phyloP scores from a whole-genome alignment of 2,329 filamentous ascomycete species.

The Emergomyces pasteurianus region DNA sequence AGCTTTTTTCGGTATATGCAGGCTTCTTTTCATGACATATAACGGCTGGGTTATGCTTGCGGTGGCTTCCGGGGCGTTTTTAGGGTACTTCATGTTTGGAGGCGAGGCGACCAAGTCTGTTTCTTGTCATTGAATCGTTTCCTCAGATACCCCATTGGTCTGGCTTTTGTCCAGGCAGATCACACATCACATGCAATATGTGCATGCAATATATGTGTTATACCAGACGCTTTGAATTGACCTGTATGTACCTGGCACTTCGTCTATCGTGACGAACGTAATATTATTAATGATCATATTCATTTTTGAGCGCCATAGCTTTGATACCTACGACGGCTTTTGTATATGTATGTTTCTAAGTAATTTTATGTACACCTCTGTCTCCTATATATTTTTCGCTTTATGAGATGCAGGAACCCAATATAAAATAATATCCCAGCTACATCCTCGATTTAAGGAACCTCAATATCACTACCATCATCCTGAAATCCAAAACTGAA shows the following conservation, averaged over 20 bases:
- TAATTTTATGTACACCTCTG: background rate
- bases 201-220: background rate
- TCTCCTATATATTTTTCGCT: background rate
- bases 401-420: background rate
- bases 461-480: conserved; percentile 43
- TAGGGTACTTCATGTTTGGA: conserved; percentile 78
- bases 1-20: conserved; percentile 25
- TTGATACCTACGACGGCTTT: background rate
- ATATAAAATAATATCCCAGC: background rate
- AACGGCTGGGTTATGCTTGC: conserved; percentile 96
- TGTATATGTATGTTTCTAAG: background rate
- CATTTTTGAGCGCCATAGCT: background rate
- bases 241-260: too few species aligned
- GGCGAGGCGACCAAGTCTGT: conserved; percentile 67
- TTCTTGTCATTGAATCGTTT: conserved; percentile 64
- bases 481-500: conserved; percentile 56
- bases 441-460: conserved; percentile 22
- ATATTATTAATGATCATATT: background rate
- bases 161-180: background rate
- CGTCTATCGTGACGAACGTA: too few species aligned
- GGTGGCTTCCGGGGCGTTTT: conserved; percentile 75
- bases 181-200: background rate
- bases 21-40: conserved; percentile 99
- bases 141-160: background rate
- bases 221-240: too few species aligned